A percentile compares a stretch with the other conserved stretches of the same genome.
Conservation (phyloP, 208 protist genomes). For the Leishmania mexicana region DNA sequence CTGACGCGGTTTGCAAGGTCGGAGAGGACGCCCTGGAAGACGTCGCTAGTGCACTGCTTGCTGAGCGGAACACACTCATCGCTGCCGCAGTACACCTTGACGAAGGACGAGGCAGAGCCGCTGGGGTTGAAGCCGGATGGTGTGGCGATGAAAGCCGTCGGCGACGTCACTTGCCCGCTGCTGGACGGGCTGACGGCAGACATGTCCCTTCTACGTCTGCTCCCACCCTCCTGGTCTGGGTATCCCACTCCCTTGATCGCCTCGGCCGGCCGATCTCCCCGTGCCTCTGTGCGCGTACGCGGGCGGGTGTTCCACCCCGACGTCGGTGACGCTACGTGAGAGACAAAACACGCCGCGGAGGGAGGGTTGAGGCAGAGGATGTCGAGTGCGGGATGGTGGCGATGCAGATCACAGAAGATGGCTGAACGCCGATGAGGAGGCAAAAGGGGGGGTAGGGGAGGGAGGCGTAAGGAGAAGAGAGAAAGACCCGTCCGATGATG, state of each 20-base stretch:
- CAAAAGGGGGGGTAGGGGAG: not conserved
- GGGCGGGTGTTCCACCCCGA: not conserved
- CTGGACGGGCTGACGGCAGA: not conserved
- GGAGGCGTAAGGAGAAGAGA: not conserved
- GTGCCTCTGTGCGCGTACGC: not conserved
- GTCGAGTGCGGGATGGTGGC: not conserved
- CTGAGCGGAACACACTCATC: conserved; percentile 41
- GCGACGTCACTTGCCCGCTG: not conserved
- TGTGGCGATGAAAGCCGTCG: not conserved
- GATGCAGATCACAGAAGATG: not conserved
- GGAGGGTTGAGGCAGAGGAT: not conserved
- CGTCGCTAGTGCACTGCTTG: conserved; percentile 58
- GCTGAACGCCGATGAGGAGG: not conserved
- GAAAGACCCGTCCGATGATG: not conserved
- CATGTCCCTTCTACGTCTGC: not conserved
- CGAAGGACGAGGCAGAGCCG: conserved; percentile 7
- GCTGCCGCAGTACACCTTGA: conserved; percentile 21
- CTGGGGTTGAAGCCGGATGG: not conserved
- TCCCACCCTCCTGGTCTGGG: not conserved
- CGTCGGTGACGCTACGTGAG: not conserved
- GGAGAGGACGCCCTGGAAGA: conserved; percentile 41
- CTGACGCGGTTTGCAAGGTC: conserved; percentile 39
- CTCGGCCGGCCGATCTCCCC: not conserved
- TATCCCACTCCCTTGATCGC: not conserved
- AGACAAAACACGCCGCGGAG: not conserved